A percentile compares a stretch with the other conserved stretches of the same genome.
phyloP scores from a whole-genome alignment of 2,329 filamentous ascomycete species.

The Cyphellophora attinorum region DNA sequence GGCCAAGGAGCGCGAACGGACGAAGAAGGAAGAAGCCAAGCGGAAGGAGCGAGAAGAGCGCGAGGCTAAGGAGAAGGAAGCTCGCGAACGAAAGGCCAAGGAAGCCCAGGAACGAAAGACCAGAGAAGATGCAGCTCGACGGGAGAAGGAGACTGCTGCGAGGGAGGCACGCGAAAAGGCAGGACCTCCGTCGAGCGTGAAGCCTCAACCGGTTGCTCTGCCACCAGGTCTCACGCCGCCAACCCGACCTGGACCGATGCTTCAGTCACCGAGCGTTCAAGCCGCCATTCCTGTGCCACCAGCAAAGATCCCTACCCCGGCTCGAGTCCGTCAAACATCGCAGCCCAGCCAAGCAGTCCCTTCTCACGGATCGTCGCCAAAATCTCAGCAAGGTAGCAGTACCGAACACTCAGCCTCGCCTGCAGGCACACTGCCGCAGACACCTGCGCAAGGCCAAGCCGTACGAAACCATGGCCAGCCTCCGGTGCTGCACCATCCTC shows the following conservation, averaged over 20 bases:
- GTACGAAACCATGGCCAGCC: constrained; percentile 48
- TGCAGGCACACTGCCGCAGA: constrained; percentile 54
- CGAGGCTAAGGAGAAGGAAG: constrained; percentile 60
- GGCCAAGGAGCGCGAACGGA: constrained; percentile 72
- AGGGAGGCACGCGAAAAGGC: constrained; percentile 39
- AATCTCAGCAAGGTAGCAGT: constrained; percentile 32
- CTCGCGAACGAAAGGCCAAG: constrained; percentile 54
- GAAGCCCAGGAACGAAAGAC: constrained; percentile 52
- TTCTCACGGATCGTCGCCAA: constrained; percentile 58
- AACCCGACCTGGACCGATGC: constrained; percentile 38
- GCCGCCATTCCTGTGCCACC: constrained; percentile 72
- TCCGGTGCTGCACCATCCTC: constrained; percentile 45
- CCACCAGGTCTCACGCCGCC: constrained; percentile 45
- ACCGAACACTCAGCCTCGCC: constrained; percentile 57
- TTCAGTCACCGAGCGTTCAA: constrained; percentile 69
- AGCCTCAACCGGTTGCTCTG: constrained; percentile 25
- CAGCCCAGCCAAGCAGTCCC: constrained; percentile 60
- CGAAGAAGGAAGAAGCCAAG: constrained; percentile 58
- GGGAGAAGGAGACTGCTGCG: constrained; percentile 47
- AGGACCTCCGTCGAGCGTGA: constrained; percentile 21
- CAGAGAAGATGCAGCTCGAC: constrained; percentile 38
- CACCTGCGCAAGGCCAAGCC: constrained; percentile 54
- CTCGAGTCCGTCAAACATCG: constrained; percentile 64
- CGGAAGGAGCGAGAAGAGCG: constrained; percentile 64
- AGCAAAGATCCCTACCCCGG: constrained; percentile 76